Evolutionary conservation across 78 protist species (phyloP).

Genomic region (Dictyostelium intermedium): DNA sequence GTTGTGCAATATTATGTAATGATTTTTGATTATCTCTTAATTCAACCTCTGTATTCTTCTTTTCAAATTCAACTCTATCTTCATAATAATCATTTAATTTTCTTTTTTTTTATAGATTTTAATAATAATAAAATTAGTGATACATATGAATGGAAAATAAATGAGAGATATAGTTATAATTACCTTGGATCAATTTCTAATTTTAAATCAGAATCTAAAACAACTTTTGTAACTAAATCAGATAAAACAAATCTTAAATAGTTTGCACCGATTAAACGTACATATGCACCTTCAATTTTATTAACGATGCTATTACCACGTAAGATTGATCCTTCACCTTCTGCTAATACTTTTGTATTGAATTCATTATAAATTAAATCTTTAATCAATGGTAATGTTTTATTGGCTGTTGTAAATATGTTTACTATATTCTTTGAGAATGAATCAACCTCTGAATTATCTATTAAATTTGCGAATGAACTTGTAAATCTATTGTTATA

Average conservation of each 20-base stretch:
- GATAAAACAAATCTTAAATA: conserved; percentile 64
- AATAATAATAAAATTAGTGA: too few species aligned
- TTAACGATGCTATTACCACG: conserved; percentile 76
- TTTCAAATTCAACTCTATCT: conserved; percentile 2
- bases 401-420: conserved; percentile 57
- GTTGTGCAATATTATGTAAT: conserved; percentile 22
- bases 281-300: conserved; percentile 82
- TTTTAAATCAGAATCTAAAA: conserved; percentile 32
- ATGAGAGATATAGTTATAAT: background rate
- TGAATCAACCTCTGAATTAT: conserved; percentile 72
- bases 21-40: conserved; percentile 12
- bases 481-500: conserved; percentile 43
- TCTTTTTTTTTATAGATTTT: background rate
- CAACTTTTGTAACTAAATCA: conserved; percentile 67
- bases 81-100: conserved; percentile 38
- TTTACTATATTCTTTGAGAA: conserved; percentile 68
- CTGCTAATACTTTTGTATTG: conserved; percentile 23
- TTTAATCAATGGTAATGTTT: conserved; percentile 72
- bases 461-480: conserved; percentile 62
- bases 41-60: background rate
- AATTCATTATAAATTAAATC: conserved; percentile 63
- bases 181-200: conserved; percentile 70
- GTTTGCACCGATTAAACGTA: conserved; percentile 66
- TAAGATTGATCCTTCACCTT: conserved; percentile 65
- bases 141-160: too few species aligned